Base-by-base conservation (phyloP, 768 basidiomycete species). In the Fistulinella prunicolor region DNA sequence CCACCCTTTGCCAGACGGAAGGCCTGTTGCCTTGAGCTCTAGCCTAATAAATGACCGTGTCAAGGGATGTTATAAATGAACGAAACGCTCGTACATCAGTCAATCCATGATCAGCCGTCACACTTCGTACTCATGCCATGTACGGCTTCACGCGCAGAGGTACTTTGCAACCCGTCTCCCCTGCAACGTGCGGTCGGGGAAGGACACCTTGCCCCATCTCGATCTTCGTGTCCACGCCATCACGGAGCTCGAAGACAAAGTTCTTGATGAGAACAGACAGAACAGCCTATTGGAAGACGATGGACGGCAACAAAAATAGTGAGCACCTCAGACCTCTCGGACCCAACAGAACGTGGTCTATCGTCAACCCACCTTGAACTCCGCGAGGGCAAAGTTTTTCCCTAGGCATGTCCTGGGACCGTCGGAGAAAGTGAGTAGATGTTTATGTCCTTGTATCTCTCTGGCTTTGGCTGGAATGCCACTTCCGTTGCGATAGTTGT, bases 331-430 rank as follows among this genome's bases (percentile, higher is more conserved):
- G n/a, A n/a, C n/a, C n/a, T n/a, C n/a, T n/a, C n/a, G n/a, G n/a
- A n/a, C n/a, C n/a, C n/a, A n/a, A n/a, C n/a, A n/a, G n/a, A n/a
- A n/a, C n/a, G n/a, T n/a, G n/a, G n/a, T 12, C 4, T 28, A n/a
- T 3, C 35, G 9, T 9, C 6, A n/a, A 51, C 58, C 24, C 14
- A 62, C 68, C 58, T 69, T 69, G 54, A 69, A 52, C 46, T 68
- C 67, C 4, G 60, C 39, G 9, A 81, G 44, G 0, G 79, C 79
- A 59, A 82, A 81, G 21, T 62, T 58, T 41, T 70, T 74, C 2
- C 79, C 80, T 6, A 80, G 54, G 58, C 80, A 82, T 2, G 62
- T 72, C 44, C 77, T 61, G 3, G 78, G 74, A 0, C 80, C 79
- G 52, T 79, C 77, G 2, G 69, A 63, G 52, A 82, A 81, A 0